Conservation (phyloP, 2,329 filamentous ascomycete species). For the Chaetomiaceae sp. region DNA sequence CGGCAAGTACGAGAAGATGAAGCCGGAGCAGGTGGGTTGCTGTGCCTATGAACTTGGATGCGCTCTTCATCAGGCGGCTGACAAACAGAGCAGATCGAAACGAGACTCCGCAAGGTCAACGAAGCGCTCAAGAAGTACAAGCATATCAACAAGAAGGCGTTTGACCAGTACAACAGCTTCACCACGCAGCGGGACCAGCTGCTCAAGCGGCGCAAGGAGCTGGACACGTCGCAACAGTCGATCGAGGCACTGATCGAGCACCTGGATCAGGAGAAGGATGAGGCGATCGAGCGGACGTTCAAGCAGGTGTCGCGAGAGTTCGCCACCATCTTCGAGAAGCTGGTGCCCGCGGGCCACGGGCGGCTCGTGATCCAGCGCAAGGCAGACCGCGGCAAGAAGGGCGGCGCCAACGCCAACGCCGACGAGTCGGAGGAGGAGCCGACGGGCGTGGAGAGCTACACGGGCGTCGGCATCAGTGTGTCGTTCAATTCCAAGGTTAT, state of each 20-base stretch:
- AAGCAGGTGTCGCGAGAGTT: conserved; percentile 96
- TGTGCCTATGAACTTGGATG: background rate
- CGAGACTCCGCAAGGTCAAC: conserved; percentile 80
- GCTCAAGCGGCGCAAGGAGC: conserved; percentile 75
- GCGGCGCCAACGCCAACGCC: conserved; percentile 22
- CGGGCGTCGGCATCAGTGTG: conserved; percentile 90
- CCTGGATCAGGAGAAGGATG: conserved; percentile 91
- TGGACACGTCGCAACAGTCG: conserved; percentile 77
- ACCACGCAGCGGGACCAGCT: conserved; percentile 85
- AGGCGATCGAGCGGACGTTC: conserved; percentile 97
- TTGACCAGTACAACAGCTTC: conserved; percentile 98
- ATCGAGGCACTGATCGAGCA: conserved; percentile 91
- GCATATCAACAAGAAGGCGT: conserved; percentile 98
- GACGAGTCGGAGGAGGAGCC: conserved; percentile 66
- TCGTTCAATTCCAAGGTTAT: conserved; percentile 95
- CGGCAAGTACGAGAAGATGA: conserved; percentile 79
- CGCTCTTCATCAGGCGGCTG: conserved; percentile 24
- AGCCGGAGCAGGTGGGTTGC: conserved; percentile 62
- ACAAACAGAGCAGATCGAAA: conserved; percentile 41
- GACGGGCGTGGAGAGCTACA: conserved; percentile 85
- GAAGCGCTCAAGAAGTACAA: conserved; percentile 93
- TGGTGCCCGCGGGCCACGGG: conserved; percentile 89
- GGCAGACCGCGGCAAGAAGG: conserved; percentile 59
- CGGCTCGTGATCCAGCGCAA: conserved; percentile 88
- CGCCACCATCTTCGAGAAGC: conserved; percentile 83